These are phyloP conservation scores for Oryza australiensis DNA, from an alignment of 176 grass and related monocot genomes.

Conservation along the genomic window DNA sequence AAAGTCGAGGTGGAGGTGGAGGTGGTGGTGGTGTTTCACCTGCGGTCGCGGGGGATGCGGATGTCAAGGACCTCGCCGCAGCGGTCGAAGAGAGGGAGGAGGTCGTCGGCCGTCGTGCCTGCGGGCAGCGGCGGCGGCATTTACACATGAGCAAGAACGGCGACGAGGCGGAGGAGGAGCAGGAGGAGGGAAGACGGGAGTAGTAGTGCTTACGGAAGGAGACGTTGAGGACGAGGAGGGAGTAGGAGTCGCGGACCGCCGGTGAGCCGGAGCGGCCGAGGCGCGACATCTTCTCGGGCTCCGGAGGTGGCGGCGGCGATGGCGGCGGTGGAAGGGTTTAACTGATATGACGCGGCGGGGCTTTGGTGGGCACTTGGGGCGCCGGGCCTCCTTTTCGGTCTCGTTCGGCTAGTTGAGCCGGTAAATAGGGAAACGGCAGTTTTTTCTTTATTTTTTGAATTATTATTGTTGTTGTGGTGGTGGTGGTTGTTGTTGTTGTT, in stretches of 20 bases:
- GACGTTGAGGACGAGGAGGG: conserved; percentile 85
- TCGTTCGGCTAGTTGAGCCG: too few relatives aligned
- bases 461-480: too few relatives aligned
- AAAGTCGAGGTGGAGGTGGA: background rate
- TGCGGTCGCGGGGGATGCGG: conserved; percentile 73
- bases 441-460: too few relatives aligned
- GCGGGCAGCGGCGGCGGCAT: background rate
- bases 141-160: background rate
- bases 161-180: background rate
- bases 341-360: too few relatives aligned
- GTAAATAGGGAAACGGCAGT: too few relatives aligned
- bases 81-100: conserved; percentile 72
- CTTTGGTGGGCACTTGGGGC: too few relatives aligned
- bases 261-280: conserved; percentile 65
- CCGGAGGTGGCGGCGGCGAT: background rate
- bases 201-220: conserved; percentile 52
- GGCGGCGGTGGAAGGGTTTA: background rate
- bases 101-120: conserved; percentile 78
- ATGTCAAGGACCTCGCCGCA: conserved; percentile 77
- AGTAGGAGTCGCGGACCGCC: conserved; percentile 59
- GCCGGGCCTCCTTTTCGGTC: too few relatives aligned
- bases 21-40: conserved; percentile 35
- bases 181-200: background rate
- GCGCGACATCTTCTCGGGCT: conserved; percentile 54
- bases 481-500: too few relatives aligned